A percentile compares a stretch with the other conserved stretches of the same genome.
Evolutionary conservation across 768 basidiomycete species (phyloP).

Genomic region (Russula griseocarnosa): DNA sequence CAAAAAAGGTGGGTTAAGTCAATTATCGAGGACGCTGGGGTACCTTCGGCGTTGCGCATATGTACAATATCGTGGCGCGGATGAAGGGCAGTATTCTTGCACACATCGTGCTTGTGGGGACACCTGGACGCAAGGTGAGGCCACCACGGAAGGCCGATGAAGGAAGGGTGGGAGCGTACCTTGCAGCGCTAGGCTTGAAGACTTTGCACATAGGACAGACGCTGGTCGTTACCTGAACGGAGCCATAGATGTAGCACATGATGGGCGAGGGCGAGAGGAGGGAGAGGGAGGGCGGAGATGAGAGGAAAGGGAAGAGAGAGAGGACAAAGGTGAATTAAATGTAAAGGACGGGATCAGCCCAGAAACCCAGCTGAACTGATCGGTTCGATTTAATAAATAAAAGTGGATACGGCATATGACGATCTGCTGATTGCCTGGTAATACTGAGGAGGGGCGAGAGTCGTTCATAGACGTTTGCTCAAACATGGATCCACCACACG

Average conservation of each 20-base stretch:
- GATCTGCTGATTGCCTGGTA: slow-evolving; percentile 13
- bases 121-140: slow-evolving; percentile 48
- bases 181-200: slow-evolving; percentile 56
- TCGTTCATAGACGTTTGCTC: slow-evolving; percentile 26
- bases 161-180: slow-evolving; percentile 39
- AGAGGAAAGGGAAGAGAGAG: slow-evolving; percentile 35
- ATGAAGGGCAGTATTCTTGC: slow-evolving; percentile 68
- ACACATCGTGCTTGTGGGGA: slow-evolving; percentile 70
- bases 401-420: slow-evolving; percentile 31
- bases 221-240: slow-evolving; percentile 60
- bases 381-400: slow-evolving; percentile 36
- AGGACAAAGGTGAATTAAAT: slow-evolving; percentile 41
- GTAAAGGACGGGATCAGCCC: slow-evolving; percentile 34
- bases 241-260: slow-evolving; percentile 74
- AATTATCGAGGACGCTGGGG: slow-evolving; percentile 29
- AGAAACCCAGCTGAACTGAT: slow-evolving; percentile 35
- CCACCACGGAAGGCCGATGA: slow-evolving; percentile 22
- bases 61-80: slow-evolving; percentile 74
- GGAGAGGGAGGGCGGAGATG: slow-evolving; percentile 18
- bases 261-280: slow-evolving; percentile 29
- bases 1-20: slow-evolving; percentile 20
- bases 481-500: slow-evolving; percentile 19
- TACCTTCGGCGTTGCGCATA: slow-evolving; percentile 87
- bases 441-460: slow-evolving; percentile 22
- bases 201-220: slow-evolving; percentile 85